Evolutionary conservation across 495 filamentous ascomycete species (phyloP), one percentile per base, ranked within the genome.

Genomic region (Penicillium paradoxum): DNA sequence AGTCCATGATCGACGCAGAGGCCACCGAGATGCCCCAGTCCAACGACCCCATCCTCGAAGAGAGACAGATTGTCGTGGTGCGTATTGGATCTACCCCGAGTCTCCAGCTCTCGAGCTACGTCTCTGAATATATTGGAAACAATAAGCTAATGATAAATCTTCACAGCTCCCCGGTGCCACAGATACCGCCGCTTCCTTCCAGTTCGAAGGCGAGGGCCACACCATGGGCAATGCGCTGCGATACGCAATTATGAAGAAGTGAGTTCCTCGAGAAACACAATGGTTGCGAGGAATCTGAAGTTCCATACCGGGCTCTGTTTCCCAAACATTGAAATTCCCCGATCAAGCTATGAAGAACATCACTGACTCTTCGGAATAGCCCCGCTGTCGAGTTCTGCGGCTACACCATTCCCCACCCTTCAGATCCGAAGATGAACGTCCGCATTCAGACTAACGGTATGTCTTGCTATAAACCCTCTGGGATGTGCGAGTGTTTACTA

Each of bases 231-330:
- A 98, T 71, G 89, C 92, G 5, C 75, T 98, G 54, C 79, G 93
- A 56, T 97, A 87, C 65, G 85, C 96, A 54, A 96, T 97, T 59
- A 97, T 96, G 91, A 97, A 96, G 74, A 98, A 98, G 93, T 96
- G 73, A 50, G 79, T 69, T 22, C 30, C 0, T 14, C 36, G 24
- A 27, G 11, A 42, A 1, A 32, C 24, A 14, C n/a, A n/a, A n/a
- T 17, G n/a, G n/a, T 6, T 19, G 13, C 19, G 6, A 36, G n/a
- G 6, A 11, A 27, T 27, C 24, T 24, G 14, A 7, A 34, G 15
- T 18, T 15, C 24, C 3, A 27, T 27, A 27, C 24, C 24, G 24
- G 41, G 14, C 17, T 27, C 0, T 5, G 6, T 14, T 24, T 25
- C 3, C 4, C 18, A 11, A 21, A 6, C 14, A 25, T 42, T 41